phyloP scores from a whole-genome alignment of 305 asterid species.

The Fraxinus ornus region DNA sequence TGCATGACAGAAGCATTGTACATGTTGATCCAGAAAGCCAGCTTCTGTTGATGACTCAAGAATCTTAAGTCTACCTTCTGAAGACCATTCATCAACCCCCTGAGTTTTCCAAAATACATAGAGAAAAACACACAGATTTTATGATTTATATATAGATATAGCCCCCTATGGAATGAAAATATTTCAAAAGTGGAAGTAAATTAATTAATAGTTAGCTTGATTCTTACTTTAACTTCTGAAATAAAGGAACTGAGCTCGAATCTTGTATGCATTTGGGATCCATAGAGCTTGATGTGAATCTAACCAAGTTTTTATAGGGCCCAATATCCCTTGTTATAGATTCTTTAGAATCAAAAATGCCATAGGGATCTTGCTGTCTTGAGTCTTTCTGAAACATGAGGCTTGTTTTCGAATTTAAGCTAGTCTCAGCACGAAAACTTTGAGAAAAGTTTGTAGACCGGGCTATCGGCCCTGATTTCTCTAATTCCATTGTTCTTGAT shows the following conservation, averaged over 20 bases:
- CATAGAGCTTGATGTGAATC: constrained; percentile 66
- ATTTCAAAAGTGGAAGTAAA: background rate
- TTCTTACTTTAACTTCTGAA: constrained; percentile 67
- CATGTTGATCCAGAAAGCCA: constrained; percentile 95
- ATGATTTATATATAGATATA: background rate
- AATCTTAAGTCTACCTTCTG: constrained; percentile 74
- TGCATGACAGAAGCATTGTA: constrained; percentile 94
- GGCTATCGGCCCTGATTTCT: constrained; percentile 66
- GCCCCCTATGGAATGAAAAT: background rate
- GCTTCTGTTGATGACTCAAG: constrained; percentile 67
- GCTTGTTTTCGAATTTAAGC: constrained; percentile 34
- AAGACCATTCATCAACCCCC: constrained; percentile 66
- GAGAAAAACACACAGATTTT: background rate
- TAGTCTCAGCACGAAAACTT: constrained; percentile 69
- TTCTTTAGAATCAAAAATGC: constrained; percentile 59
- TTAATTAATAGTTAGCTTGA: background rate
- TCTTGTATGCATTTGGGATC: constrained; percentile 72
- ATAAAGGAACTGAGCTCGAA: constrained; percentile 60
- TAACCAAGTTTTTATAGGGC: constrained; percentile 78
- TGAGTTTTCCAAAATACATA: constrained; percentile 22
- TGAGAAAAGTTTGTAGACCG: constrained; percentile 60
- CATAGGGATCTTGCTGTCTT: constrained; percentile 85
- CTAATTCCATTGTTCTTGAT: constrained; percentile 75
- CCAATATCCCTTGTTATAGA: constrained; percentile 76
- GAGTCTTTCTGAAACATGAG: constrained; percentile 55